Evolutionary conservation across 495 filamentous ascomycete species (phyloP), one percentile per base, ranked within the genome.

Genomic region (Staphylotrichum tortipilum): DNA sequence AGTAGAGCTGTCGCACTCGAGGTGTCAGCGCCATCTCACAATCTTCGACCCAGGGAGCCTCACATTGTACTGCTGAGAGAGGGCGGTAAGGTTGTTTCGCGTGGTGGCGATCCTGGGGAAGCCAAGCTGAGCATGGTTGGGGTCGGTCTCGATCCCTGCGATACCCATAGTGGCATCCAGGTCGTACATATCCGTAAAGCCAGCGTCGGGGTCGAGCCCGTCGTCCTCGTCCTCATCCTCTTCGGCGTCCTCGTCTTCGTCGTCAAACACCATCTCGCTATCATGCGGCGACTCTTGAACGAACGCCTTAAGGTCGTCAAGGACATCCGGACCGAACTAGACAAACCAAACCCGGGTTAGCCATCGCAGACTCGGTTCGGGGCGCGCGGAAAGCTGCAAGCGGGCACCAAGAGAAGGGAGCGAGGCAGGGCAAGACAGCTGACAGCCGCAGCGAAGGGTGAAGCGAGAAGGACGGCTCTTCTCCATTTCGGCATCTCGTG

Each of bases 1-100:
- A 91, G 46, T 88, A 82, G 24, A 94, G 71, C 67, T 72, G 42
- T n/a, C n/a, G n/a, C n/a, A n/a, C n/a, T n/a, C n/a, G n/a, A n/a
- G n/a, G n/a, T n/a, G n/a, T n/a, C n/a, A n/a, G n/a, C n/a, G n/a
- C n/a, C n/a, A n/a, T n/a, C n/a, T n/a, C n/a, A n/a, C n/a, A n/a
- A n/a, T n/a, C n/a, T n/a, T n/a, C n/a, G n/a, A n/a, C n/a, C n/a
- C n/a, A n/a, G 24, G 24, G n/a, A 10, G 3, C 9, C 43, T 0
- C 53, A 71, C 70, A 49, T 79, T 77, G 47, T 70, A 71, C 23
- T 51, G 53, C 29, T 76, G 72, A 1, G 76, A 79, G 5, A 78
- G 52, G 3, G 69, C 68, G 7, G 73, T 75, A 28, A 79, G 61
- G 24, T 78, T 78, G 29, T 69, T 64, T 4, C 76, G 62, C 53